A percentile compares a stretch with the other conserved stretches of the same genome.
These are phyloP conservation scores for Backusella parvicylindrica DNA, from an alignment of 192 early-diverging fungal species.

Conservation along the genomic window DNA sequence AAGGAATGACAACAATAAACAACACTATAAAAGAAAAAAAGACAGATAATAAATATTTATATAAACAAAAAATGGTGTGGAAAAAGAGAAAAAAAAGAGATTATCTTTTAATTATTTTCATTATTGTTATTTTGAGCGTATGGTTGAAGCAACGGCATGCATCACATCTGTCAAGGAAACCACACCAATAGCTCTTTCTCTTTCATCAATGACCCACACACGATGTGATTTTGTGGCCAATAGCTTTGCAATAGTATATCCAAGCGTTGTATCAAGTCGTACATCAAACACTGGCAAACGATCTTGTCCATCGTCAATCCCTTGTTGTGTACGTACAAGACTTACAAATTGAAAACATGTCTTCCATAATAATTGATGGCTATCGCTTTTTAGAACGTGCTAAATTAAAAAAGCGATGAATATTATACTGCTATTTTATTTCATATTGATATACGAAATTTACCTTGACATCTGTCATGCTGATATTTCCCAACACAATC, in stretches of 20 bases:
- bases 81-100: neutral
- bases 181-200: slow-evolving; percentile 56
- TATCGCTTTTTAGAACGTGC: slow-evolving; percentile 35
- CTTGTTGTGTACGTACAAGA: slow-evolving; percentile 57
- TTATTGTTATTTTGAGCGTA: neutral
- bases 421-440: neutral
- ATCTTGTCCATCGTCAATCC: slow-evolving; percentile 65
- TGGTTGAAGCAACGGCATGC: slow-evolving; percentile 23
- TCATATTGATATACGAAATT: no score
- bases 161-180: slow-evolving; percentile 82
- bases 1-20: slow-evolving; percentile 3
- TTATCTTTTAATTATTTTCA: neutral
- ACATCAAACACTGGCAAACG: slow-evolving; percentile 75
- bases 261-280: slow-evolving; percentile 61
- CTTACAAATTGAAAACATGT: slow-evolving; percentile 65
- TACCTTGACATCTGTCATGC: slow-evolving; percentile 69
- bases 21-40: neutral
- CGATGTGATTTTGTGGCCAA: slow-evolving; percentile 79
- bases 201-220: slow-evolving; percentile 70
- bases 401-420: neutral
- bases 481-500: slow-evolving; percentile 59
- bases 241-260: slow-evolving; percentile 71
- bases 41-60: neutral
- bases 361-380: slow-evolving; percentile 45
- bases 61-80: neutral